Evolutionary conservation across 257 asterid species (phyloP).

Genomic region (Gardenia jasminoides): DNA sequence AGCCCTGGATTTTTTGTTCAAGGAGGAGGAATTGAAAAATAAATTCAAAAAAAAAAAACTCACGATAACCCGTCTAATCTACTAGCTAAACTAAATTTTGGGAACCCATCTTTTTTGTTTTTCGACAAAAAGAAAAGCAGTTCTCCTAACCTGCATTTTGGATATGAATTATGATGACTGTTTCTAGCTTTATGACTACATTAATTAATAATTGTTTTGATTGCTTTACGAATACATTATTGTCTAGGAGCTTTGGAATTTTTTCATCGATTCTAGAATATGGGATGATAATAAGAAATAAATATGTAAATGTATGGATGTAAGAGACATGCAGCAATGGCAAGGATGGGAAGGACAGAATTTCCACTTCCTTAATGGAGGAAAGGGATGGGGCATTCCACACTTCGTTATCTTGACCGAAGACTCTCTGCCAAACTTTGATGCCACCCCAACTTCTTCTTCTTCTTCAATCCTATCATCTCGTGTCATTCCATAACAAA

Average conservation of each 20-base stretch:
- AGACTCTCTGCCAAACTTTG: conserved; percentile 42
- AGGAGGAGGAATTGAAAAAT: too few species aligned
- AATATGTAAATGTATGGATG: background rate
- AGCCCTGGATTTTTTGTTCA: too few species aligned
- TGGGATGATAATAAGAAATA: background rate
- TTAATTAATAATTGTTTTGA: too few species aligned
- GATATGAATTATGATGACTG: too few species aligned
- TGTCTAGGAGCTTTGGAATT: background rate
- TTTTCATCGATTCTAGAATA: background rate
- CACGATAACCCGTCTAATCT: too few species aligned
- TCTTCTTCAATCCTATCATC: background rate
- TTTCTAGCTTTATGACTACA: too few species aligned
- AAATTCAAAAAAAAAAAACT: too few species aligned
- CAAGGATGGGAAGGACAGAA: conserved; percentile 90
- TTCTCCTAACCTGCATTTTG: background rate
- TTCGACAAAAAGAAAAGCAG: background rate
- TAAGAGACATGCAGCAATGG: conserved; percentile 61
- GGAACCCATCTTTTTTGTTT: background rate
- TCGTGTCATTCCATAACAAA: conserved; percentile 14
- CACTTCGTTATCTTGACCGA: conserved; percentile 60
- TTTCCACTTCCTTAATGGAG: conserved; percentile 71
- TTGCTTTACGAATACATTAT: background rate
- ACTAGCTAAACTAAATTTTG: too few species aligned
- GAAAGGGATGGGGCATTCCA: conserved; percentile 88
- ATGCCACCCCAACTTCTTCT: conserved; percentile 19